Conservation (phyloP, 768 basidiomycete genomes). For the Tulasnella calospora region DNA sequence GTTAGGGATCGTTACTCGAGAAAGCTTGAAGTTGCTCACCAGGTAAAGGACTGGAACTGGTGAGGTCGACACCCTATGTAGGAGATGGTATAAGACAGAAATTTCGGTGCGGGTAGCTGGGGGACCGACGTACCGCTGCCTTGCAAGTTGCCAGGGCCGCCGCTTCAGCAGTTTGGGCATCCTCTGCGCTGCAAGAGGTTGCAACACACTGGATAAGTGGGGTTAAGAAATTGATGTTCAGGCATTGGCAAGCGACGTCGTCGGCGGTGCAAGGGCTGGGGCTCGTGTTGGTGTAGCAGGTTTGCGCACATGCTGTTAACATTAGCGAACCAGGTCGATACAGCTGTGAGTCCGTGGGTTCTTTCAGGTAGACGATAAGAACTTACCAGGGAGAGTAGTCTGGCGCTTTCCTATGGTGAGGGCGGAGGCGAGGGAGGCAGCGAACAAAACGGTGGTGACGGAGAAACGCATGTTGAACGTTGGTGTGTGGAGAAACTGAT, state of each 20-base stretch:
- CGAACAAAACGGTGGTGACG: background rate
- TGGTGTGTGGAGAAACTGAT: background rate
- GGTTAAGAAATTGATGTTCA: too few relatives aligned
- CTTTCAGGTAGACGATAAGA: background rate
- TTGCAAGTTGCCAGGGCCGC: too few relatives aligned
- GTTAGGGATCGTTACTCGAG: background rate
- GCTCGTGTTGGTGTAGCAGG: background rate
- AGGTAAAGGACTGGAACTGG: background rate
- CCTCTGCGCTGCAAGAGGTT: too few relatives aligned
- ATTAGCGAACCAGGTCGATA: background rate
- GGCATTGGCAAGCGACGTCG: too few relatives aligned
- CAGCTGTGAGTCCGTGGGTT: background rate
- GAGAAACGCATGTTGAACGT: background rate
- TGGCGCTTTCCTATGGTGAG: background rate
- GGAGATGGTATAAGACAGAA: background rate
- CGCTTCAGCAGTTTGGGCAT: background rate
- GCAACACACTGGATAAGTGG: too few relatives aligned
- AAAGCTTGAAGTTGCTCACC: background rate
- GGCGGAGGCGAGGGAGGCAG: background rate
- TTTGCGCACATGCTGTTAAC: background rate
- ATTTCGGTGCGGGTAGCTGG: too few relatives aligned
- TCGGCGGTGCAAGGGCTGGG: background rate
- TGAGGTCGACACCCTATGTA: background rate
- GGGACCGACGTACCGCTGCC: too few relatives aligned
- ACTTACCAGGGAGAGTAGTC: background rate